Evolutionary conservation across 495 filamentous ascomycete genomes (phyloP).

Genomic region (Podospora australis): DNA sequence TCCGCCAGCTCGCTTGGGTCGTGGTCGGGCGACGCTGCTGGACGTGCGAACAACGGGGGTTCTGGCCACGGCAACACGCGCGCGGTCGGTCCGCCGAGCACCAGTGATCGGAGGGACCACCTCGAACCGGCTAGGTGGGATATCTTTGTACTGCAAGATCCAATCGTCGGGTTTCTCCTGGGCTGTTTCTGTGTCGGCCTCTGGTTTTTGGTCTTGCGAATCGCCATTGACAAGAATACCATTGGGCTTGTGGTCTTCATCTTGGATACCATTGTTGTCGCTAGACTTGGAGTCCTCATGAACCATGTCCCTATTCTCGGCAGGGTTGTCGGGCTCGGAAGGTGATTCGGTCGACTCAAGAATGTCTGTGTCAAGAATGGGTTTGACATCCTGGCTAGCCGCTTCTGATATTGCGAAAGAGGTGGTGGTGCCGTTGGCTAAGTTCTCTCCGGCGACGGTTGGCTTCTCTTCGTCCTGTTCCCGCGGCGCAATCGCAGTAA

Average conservation of each 20-base stretch:
- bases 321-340: conserved; percentile 16
- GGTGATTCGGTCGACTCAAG: conserved; percentile 41
- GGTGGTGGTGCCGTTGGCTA: conserved; percentile 29
- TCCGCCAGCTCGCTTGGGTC: conserved; percentile 20
- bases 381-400: conserved; percentile 16
- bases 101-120: conserved; percentile 66
- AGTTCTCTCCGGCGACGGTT: conserved; percentile 21
- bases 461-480: conserved; percentile 60
- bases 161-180: conserved; percentile 30
- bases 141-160: conserved; percentile 41
- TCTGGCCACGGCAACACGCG: conserved; percentile 25
- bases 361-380: conserved; percentile 18
- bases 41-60: conserved; percentile 24
- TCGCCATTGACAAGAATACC: conserved; percentile 21
- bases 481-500: conserved; percentile 82
- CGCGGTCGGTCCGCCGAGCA: conserved; percentile 23
- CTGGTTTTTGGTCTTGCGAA: conserved; percentile 18
- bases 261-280: background rate
- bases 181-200: conserved; percentile 4
- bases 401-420: conserved; percentile 11
- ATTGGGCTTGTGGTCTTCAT: conserved; percentile 15
- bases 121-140: conserved; percentile 76
- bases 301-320: background rate
- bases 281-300: background rate
- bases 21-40: conserved; percentile 20